A percentile compares a stretch with the other conserved stretches of the same genome.
Evolutionary conservation across 495 filamentous ascomycete genomes (phyloP).

Genomic region (Penicillium cataractarum): DNA sequence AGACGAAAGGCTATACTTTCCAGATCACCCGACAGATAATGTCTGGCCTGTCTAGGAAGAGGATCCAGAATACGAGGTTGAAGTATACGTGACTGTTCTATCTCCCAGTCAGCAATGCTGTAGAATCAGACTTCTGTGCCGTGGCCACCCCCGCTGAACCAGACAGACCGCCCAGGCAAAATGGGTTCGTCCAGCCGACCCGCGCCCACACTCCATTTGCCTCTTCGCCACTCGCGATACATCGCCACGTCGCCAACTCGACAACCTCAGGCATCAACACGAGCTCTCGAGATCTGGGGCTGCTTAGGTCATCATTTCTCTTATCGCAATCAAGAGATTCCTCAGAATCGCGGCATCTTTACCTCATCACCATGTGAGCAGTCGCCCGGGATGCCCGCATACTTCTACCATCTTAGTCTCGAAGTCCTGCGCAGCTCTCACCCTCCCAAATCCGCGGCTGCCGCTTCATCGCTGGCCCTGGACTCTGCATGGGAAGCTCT

Average conservation of each 20-base stretch:
- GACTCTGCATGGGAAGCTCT: slow-evolving; percentile 49
- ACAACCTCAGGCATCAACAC: not conserved
- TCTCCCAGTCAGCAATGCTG: no score
- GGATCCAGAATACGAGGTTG: no score
- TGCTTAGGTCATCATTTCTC: slow-evolving; percentile 1
- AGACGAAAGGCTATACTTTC: no score
- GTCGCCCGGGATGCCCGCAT: slow-evolving; percentile 69
- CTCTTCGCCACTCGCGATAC: slow-evolving; percentile 3
- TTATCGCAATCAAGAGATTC: slow-evolving; percentile 14
- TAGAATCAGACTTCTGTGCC: no score
- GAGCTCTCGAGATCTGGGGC: not conserved
- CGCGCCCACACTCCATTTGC: not conserved
- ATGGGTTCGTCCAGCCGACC: not conserved
- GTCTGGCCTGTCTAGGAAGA: no score
- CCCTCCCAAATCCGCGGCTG: slow-evolving; percentile 22
- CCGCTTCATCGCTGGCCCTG: slow-evolving; percentile 25
- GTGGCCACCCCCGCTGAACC: not conserved
- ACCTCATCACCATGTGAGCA: slow-evolving; percentile 30
- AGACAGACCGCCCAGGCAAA: not conserved
- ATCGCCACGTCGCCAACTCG: not conserved
- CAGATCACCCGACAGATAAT: no score
- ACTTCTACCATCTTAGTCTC: slow-evolving; percentile 89
- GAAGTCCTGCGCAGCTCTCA: slow-evolving; percentile 68
- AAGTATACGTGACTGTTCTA: no score
- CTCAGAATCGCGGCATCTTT: not conserved